phyloP scores from a whole-genome alignment of 2,329 filamentous ascomycete species.

The Pseudophaeomoniella oleicola region DNA sequence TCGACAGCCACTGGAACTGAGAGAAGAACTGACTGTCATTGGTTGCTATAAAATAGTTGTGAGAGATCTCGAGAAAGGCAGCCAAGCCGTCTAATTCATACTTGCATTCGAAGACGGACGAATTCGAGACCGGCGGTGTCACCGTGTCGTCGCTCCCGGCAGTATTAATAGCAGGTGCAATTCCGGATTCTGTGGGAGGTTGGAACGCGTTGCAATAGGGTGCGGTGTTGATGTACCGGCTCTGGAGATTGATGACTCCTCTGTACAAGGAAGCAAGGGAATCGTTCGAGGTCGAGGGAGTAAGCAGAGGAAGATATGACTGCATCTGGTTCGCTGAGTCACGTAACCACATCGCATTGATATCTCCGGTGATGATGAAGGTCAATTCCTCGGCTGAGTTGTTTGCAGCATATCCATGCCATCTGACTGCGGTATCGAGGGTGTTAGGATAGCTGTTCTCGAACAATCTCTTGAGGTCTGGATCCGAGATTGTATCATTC shows the following conservation, averaged over 20 bases:
- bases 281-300: conserved; percentile 35
- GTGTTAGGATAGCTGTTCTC: conserved; percentile 61
- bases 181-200: conserved; percentile 31
- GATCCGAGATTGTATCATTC: conserved; percentile 6
- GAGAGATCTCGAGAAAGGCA: conserved; percentile 34
- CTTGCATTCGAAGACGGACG: conserved; percentile 37
- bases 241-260: conserved; percentile 57
- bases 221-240: conserved; percentile 49
- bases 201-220: conserved; percentile 41
- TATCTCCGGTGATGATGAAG: conserved; percentile 12
- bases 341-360: conserved; percentile 39
- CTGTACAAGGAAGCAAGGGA: conserved; percentile 54
- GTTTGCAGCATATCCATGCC: conserved; percentile 36
- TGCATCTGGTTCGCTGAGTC: conserved; percentile 55
- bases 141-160: conserved; percentile 26
- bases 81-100: conserved; percentile 39
- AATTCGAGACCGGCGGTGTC: conserved; percentile 25
- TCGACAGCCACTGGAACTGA: conserved; percentile 31
- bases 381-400: conserved; percentile 11
- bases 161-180: conserved; percentile 23
- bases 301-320: conserved; percentile 49
- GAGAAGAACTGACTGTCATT: conserved; percentile 32
- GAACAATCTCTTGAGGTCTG: conserved; percentile 55
- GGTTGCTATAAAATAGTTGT: conserved; percentile 34
- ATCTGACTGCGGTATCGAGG: conserved; percentile 55